phyloP scores from a whole-genome alignment of 495 filamentous ascomycete species.

The Antarctomyces pellizariae region DNA sequence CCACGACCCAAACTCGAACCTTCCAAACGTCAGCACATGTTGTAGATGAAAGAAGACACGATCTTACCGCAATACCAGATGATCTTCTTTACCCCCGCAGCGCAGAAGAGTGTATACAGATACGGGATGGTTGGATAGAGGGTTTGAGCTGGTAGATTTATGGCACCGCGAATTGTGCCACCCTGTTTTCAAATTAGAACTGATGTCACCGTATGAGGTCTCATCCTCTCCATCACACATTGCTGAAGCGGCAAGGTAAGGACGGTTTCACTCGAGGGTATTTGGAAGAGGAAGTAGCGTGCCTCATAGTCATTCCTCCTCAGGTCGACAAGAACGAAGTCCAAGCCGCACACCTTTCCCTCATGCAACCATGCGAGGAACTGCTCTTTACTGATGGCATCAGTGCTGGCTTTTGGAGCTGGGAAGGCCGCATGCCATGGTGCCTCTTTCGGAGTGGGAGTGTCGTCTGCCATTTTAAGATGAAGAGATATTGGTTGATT shows the following conservation, averaged over 20 bases:
- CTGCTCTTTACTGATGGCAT: conserved; percentile 16
- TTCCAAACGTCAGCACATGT: conserved; percentile 11
- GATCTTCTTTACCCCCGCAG: conserved; percentile 23
- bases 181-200: conserved; percentile 20
- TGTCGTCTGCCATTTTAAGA: no score
- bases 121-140: conserved; percentile 32
- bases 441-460: no score
- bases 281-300: conserved; percentile 5
- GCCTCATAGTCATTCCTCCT: conserved; percentile 39
- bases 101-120: conserved; percentile 28
- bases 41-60: conserved; percentile 3
- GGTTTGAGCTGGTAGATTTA: conserved; percentile 51
- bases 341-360: conserved; percentile 18
- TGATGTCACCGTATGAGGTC: no score
- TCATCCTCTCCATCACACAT: no score
- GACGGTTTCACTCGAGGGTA: no score
- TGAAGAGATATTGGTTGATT: no score
- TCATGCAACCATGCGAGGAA: conserved; percentile 19
- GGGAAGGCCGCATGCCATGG: conserved; percentile 20
- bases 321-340: conserved; percentile 40
- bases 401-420: conserved; percentile 12
- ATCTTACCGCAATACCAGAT: conserved; percentile 47
- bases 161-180: conserved; percentile 39
- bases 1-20: conserved; percentile 42
- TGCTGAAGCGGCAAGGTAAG: no score